Evolutionary conservation across 495 filamentous ascomycete genomes (phyloP).

Genomic region (Umbilicaria muhlenbergii): DNA sequence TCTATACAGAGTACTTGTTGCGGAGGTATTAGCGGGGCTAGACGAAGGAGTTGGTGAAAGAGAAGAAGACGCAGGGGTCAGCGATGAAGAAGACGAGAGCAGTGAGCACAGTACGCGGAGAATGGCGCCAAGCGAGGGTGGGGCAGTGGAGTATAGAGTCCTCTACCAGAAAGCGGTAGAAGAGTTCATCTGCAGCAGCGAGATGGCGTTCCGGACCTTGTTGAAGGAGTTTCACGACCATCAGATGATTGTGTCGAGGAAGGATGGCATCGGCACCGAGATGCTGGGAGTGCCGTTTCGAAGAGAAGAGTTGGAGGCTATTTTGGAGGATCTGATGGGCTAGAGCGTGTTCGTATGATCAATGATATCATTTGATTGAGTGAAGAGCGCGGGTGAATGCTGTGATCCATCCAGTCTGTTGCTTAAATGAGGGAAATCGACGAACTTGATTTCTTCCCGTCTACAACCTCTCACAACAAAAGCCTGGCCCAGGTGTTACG

Average conservation of each 20-base stretch:
- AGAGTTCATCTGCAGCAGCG: slow-evolving; percentile 90
- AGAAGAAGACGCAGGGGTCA: slow-evolving; percentile 16
- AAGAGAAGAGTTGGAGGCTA: slow-evolving; percentile 75
- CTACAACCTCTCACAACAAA: too few relatives aligned
- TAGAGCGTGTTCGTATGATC: neutral
- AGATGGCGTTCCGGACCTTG: slow-evolving; percentile 86
- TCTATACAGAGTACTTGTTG: slow-evolving; percentile 69
- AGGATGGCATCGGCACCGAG: slow-evolving; percentile 73
- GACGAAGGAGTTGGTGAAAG: slow-evolving; percentile 24
- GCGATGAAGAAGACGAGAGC: slow-evolving; percentile 21
- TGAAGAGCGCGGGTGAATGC: neutral
- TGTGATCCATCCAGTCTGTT: too few relatives aligned
- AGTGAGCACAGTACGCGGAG: slow-evolving; percentile 31
- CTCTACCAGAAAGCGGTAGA: slow-evolving; percentile 91
- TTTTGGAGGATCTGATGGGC: slow-evolving; percentile 67
- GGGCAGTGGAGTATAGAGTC: slow-evolving; percentile 62
- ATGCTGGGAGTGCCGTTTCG: slow-evolving; percentile 72
- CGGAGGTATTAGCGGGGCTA: slow-evolving; percentile 62
- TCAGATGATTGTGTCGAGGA: slow-evolving; percentile 80
- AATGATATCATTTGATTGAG: neutral
- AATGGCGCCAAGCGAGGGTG: slow-evolving; percentile 13
- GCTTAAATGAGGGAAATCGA: too few relatives aligned
- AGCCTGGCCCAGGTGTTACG: too few relatives aligned
- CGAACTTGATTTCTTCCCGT: too few relatives aligned
- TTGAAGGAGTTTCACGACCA: slow-evolving; percentile 98